A percentile compares a stretch with the other conserved stretches of the same genome.
phyloP scores from a whole-genome alignment of 768 basidiomycete genomes.

The Russula abietina region DNA sequence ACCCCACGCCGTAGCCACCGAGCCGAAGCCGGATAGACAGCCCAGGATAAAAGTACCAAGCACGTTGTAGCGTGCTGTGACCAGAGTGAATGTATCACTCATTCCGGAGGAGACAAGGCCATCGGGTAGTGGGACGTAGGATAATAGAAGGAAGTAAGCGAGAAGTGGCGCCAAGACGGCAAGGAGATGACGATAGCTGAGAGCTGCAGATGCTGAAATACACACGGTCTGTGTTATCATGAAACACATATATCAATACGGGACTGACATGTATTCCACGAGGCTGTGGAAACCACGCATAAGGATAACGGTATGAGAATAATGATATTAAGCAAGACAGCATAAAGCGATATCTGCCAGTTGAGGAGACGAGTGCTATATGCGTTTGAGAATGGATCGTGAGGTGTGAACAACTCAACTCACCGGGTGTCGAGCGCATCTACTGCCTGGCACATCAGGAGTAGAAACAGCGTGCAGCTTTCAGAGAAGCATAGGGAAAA shows the following conservation, averaged over 20 bases:
- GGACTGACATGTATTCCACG: slow-evolving; percentile 22
- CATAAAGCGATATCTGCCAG: slow-evolving; percentile 60
- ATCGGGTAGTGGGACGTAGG: slow-evolving; percentile 60
- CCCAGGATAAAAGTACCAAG: slow-evolving; percentile 78
- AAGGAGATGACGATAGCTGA: slow-evolving; percentile 11
- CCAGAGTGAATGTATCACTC: slow-evolving; percentile 35
- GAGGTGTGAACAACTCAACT: slow-evolving; percentile 28
- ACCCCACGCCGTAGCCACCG: slow-evolving; percentile 60
- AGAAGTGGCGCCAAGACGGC: slow-evolving; percentile 20
- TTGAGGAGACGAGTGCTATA: slow-evolving; percentile 56
- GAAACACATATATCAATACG: slow-evolving; percentile 7
- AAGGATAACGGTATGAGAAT: slow-evolving; percentile 60
- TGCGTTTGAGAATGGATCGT: not conserved
- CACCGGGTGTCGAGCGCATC: slow-evolving; percentile 50
- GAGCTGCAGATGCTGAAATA: not conserved
- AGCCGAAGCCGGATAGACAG: slow-evolving; percentile 72
- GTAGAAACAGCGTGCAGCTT: slow-evolving; percentile 61
- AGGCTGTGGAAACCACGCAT: slow-evolving; percentile 47
- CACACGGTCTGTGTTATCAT: not conserved
- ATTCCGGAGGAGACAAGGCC: slow-evolving; percentile 36
- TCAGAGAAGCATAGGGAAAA: slow-evolving; percentile 74
- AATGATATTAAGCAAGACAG: slow-evolving; percentile 57
- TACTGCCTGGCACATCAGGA: slow-evolving; percentile 67
- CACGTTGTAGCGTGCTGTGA: slow-evolving; percentile 60
- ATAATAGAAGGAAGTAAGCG: slow-evolving; percentile 54